Base-by-base conservation (phyloP, 163 green algal genomes). In the Scenedesmus sp. region DNA sequence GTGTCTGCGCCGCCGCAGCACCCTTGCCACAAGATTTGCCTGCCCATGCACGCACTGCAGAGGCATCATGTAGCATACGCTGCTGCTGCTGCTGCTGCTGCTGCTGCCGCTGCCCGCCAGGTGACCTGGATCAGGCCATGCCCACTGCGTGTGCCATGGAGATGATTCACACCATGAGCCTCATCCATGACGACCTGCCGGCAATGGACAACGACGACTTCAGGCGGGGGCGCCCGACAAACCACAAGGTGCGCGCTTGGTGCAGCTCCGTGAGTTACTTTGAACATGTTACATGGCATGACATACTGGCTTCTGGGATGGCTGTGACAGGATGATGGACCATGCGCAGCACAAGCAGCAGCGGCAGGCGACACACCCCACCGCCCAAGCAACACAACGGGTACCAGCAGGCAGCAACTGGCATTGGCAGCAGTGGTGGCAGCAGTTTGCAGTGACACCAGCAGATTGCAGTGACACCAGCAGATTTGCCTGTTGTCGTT, bases 131-230 rank as follows among this genome's bases (percentile, higher is more conserved):
- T 37, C 78, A 94, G 37, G 97, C 96, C 18, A 98, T 99, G 96
- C 97, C 98, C 22, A 95, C 97, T 30, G 98, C 98, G 13, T 99
- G 97, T 88, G 98, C 98, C 35, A 96, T 99, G 95, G 98, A 99
- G 93, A 99, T 99, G 97, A 96, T 99, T 44, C 98, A 99, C 96
- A 99, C 97, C 42, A 99, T 99, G 98, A 98, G 94, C 3, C 93
- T 99, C n/a, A 99, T 99, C 91, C 98, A 99, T 93, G 98, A 99
- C 89, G 98, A 99, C 94, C 94, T 99, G 83, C 98, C 98, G 6
- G 97, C 95, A 76, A 99, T 99, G 98, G 98, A 99, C 95, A 99
- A 99, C 90, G 98, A 99, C 92, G 98, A 99, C 94, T 99, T 99
- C 94, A 90, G 97, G 61, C 94, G 96, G 16, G 98, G 98, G 13